Base-by-base conservation (phyloP, 768 basidiomycete genomes). In the Amanita rimosa region DNA sequence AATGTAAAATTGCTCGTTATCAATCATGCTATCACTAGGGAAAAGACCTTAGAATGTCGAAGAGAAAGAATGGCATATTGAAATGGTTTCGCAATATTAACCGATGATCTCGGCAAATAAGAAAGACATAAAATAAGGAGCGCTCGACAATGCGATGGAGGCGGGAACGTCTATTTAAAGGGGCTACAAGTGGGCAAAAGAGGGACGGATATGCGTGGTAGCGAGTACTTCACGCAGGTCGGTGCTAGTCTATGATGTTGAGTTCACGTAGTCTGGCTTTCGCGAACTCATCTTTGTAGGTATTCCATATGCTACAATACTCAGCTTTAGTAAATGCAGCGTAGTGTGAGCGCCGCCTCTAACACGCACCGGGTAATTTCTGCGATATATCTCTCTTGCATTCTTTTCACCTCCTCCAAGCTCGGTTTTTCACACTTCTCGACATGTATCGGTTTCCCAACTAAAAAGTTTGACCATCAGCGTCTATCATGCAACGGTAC, bases 211-310 rank as follows among this genome's bases (percentile, higher is more conserved):
- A 41, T 49, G 33, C 48, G 33, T 35, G 31, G 24, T 8, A 38
- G 22, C 36, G 22, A 40, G 11, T 3, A 10, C 29, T 38, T 27
- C 26, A 40, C 24, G 35, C 43, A 48, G 10, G 27, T 22, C 43
- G 27, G 52, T 22, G 47, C 69, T 60, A 88, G 50, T 83, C 86
- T 54, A 91, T 76, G 60, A 91, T 85, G 57, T 70, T 86, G 54
- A 91, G 70, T 60, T 91, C 87, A 53, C 77, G 72, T 49, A 78
- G 77, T 37, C 93, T 74, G 24, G 88, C 73, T 59, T 87, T 83
- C 27, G 94, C 94, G 58, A 94, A 96, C 47, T 83, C 75, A 60
- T 97, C 86, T 65, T 98, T 98, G 70, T 97, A 95, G 6, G 83
- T 81, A 60, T 98, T 78, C 94, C 94, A 98, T 54, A 97, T 95